phyloP scores from a whole-genome alignment of 495 filamentous ascomycete genomes.

The Aspergillus sclerotioniger region DNA sequence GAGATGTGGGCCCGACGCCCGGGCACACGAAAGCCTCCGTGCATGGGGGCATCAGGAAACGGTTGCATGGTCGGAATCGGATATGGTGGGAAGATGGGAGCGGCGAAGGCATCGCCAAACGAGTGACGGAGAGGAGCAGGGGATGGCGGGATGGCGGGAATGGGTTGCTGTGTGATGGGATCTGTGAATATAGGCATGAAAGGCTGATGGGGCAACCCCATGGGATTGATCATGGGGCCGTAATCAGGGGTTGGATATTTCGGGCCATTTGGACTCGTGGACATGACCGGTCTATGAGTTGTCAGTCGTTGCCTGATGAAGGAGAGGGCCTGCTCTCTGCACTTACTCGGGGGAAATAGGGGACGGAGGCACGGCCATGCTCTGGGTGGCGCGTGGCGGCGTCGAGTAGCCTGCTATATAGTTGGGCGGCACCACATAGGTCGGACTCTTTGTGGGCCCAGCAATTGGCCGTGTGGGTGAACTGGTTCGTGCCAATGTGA shows the following conservation, averaged over 20 bases:
- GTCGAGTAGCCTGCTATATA: slow-evolving; percentile 38
- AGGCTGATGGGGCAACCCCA: slow-evolving; percentile 25
- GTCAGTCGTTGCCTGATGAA: slow-evolving; percentile 1
- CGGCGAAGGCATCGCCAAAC: slow-evolving; percentile 31
- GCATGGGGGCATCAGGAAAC: slow-evolving; percentile 12
- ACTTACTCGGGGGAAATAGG: slow-evolving; percentile 42
- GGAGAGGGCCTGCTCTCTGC: background rate
- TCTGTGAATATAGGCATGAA: slow-evolving; percentile 39
- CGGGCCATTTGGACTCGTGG: slow-evolving; percentile 18
- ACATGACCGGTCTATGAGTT: slow-evolving; percentile 25
- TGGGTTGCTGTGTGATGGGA: slow-evolving; percentile 22
- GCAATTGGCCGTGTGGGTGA: slow-evolving; percentile 45
- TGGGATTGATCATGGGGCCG: slow-evolving; percentile 26
- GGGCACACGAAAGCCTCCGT: slow-evolving; percentile 10
- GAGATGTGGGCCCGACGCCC: background rate
- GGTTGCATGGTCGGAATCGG: slow-evolving; percentile 28
- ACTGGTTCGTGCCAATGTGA: slow-evolving; percentile 44
- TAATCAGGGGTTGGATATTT: slow-evolving; percentile 33
- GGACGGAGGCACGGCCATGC: slow-evolving; percentile 34
- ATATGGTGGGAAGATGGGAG: slow-evolving; percentile 34
- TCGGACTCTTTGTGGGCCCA: slow-evolving; percentile 43
- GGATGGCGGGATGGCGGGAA: slow-evolving; percentile 32
- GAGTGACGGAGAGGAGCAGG: slow-evolving; percentile 29
- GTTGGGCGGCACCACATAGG: slow-evolving; percentile 25
- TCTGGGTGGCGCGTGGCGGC: slow-evolving; percentile 31